Evolutionary conservation across 495 filamentous ascomycete genomes (phyloP).

Genomic region (Penicillium egyptiacum): DNA sequence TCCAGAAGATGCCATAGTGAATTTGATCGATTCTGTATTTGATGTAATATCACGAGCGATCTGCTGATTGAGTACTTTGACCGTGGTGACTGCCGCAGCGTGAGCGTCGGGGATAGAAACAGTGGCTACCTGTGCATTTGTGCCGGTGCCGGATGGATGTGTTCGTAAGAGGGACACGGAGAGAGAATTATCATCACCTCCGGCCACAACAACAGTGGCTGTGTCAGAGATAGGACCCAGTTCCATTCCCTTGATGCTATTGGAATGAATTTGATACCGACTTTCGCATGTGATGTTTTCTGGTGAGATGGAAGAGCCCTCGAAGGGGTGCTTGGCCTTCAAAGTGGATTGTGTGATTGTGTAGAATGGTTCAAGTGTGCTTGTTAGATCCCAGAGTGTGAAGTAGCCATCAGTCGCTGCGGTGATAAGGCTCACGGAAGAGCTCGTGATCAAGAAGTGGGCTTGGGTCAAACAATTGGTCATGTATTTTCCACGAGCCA

Average conservation of each 20-base stretch:
- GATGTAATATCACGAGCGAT: background rate
- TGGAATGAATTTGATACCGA: slow-evolving; percentile 65
- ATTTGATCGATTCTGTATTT: slow-evolving; percentile 7
- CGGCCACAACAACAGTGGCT: slow-evolving; percentile 60
- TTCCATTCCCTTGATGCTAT: slow-evolving; percentile 63
- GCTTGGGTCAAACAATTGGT: slow-evolving; percentile 78
- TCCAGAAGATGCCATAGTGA: slow-evolving; percentile 61
- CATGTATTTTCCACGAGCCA: slow-evolving; percentile 63
- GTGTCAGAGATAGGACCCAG: slow-evolving; percentile 31
- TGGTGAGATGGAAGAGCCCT: slow-evolving; percentile 15
- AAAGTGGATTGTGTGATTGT: slow-evolving; percentile 24
- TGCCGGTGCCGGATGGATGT: slow-evolving; percentile 10
- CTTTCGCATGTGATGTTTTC: slow-evolving; percentile 34
- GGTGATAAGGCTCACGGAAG: slow-evolving; percentile 49
- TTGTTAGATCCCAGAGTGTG: slow-evolving; percentile 52
- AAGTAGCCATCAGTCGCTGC: slow-evolving; percentile 63
- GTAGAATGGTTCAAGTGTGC: slow-evolving; percentile 34
- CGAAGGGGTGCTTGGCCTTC: slow-evolving; percentile 23
- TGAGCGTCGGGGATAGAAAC: slow-evolving; percentile 71
- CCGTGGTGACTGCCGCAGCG: slow-evolving; percentile 72
- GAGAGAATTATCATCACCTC: slow-evolving; percentile 82
- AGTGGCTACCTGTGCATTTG: slow-evolving; percentile 34
- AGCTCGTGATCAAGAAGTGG: slow-evolving; percentile 45
- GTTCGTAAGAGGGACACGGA: slow-evolving; percentile 52
- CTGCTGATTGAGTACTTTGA: slow-evolving; percentile 46